Conservation (phyloP, 495 filamentous ascomycete genomes). For the Friedmanniomyces endolithicus region DNA sequence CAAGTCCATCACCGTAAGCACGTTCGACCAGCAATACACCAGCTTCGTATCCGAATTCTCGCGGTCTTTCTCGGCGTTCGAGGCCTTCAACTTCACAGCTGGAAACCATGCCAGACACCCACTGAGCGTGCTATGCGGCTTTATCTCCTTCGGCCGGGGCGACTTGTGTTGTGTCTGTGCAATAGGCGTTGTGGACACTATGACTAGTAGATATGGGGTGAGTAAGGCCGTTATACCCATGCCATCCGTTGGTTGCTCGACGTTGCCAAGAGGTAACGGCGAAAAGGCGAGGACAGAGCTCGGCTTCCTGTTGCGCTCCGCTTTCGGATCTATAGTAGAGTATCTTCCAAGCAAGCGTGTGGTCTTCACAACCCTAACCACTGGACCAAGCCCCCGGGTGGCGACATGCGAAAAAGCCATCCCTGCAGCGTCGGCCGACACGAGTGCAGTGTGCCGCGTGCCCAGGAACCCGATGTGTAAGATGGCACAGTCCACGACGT, state of each 20-base stretch:
- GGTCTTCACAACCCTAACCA: constrained; percentile 76
- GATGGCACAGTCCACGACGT: constrained; percentile 61
- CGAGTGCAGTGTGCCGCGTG: constrained; percentile 85
- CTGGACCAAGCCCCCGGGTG: constrained; percentile 73
- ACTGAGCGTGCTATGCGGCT: constrained; percentile 78
- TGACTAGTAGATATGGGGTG: constrained; percentile 87
- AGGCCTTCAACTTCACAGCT: constrained; percentile 76
- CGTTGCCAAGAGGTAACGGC: constrained; percentile 79
- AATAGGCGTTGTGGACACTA: constrained; percentile 90
- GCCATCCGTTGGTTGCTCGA: constrained; percentile 73
- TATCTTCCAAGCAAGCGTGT: constrained; percentile 86
- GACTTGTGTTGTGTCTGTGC: constrained; percentile 94
- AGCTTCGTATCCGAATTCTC: constrained; percentile 63
- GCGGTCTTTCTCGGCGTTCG: constrained; percentile 40
- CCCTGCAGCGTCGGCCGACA: constrained; percentile 88
- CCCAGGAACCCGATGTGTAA: constrained; percentile 93
- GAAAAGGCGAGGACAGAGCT: constrained; percentile 92
- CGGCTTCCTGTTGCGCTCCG: constrained; percentile 63
- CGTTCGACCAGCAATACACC: constrained; percentile 97
- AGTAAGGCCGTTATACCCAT: constrained; percentile 91
- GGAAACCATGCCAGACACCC: constrained; percentile 96
- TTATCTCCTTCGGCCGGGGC: constrained; percentile 75
- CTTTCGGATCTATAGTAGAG: constrained; percentile 43
- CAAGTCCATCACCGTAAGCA: constrained; percentile 82
- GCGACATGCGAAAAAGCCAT: constrained; percentile 98